Evolutionary conservation across 768 basidiomycete species (phyloP).

Genomic region (Leccinum arenicola): DNA sequence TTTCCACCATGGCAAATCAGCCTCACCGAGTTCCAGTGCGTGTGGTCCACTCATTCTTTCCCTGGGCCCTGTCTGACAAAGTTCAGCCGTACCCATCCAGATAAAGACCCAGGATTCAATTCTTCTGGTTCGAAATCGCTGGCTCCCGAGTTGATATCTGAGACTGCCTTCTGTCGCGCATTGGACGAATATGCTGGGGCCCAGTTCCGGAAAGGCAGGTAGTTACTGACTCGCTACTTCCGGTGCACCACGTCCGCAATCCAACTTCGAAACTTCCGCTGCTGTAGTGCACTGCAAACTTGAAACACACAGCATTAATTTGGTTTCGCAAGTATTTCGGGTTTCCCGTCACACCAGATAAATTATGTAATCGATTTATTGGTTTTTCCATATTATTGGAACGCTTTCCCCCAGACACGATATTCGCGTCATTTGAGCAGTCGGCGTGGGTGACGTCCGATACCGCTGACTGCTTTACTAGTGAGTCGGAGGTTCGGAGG

Average conservation of each 20-base stretch:
- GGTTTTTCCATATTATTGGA: neutral
- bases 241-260: constrained; percentile 5
- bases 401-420: neutral
- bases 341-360: neutral
- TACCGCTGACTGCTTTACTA: neutral
- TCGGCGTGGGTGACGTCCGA: neutral
- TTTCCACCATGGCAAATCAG: constrained; percentile 88
- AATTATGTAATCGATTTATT: neutral
- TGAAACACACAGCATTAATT: neutral
- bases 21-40: constrained; percentile 78
- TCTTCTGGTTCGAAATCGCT: neutral
- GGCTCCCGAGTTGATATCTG: constrained; percentile 38
- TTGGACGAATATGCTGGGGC: constrained; percentile 71
- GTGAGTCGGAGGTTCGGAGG: neutral
- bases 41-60: constrained; percentile 1
- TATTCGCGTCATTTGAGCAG: neutral
- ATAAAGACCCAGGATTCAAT: constrained; percentile 7
- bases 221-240: constrained; percentile 16
- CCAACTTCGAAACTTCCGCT: neutral
- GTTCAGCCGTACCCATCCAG: constrained; percentile 22
- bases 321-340: neutral
- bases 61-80: constrained; percentile 2
- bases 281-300: neutral
- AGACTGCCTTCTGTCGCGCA: constrained; percentile 62
- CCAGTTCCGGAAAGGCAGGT: constrained; percentile 79